Conservation (phyloP, 2,329 filamentous ascomycete genomes). For the Dryadomyces quercus-mongolicae region DNA sequence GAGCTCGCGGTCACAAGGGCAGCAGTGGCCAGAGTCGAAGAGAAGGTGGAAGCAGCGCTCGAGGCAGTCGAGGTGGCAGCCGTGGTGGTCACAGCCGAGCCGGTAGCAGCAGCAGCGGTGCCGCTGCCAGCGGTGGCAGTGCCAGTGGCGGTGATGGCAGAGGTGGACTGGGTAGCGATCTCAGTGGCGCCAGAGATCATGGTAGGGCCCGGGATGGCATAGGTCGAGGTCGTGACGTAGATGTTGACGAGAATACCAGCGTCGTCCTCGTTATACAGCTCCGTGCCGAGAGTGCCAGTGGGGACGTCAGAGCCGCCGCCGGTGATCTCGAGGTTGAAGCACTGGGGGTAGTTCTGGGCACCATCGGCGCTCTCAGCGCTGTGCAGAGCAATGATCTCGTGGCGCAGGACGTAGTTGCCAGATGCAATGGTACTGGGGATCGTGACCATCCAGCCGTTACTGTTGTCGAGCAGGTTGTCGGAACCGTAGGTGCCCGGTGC, state of each 20-base stretch:
- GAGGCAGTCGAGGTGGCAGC: neutral
- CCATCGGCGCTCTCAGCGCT: conserved; percentile 26
- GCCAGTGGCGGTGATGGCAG: neutral
- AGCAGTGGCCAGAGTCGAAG: neutral
- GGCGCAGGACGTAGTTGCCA: conserved; percentile 38
- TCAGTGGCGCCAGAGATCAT: conserved; percentile 16
- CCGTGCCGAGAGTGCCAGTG: neutral
- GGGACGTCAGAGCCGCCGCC: conserved; percentile 18
- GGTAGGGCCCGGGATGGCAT: conserved; percentile 11
- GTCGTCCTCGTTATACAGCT: conserved; percentile 7
- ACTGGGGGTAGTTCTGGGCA: conserved; percentile 40
- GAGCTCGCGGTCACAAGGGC: neutral
- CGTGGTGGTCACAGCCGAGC: neutral
- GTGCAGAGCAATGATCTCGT: conserved; percentile 40
- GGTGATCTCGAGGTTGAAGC: conserved; percentile 45
- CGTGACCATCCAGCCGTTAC: conserved; percentile 35
- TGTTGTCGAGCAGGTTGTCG: conserved; percentile 33
- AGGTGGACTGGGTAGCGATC: conserved; percentile 9
- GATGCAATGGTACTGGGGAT: conserved; percentile 31
- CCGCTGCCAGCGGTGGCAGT: neutral
- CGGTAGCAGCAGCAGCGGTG: neutral
- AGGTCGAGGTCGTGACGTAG: conserved; percentile 7
- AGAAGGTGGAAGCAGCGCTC: neutral
- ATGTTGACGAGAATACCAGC: conserved; percentile 11
- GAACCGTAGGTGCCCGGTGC: conserved; percentile 14